Base-by-base conservation (phyloP, 2,329 filamentous ascomycete species). In the Plectosphaerella cucumerina region DNA sequence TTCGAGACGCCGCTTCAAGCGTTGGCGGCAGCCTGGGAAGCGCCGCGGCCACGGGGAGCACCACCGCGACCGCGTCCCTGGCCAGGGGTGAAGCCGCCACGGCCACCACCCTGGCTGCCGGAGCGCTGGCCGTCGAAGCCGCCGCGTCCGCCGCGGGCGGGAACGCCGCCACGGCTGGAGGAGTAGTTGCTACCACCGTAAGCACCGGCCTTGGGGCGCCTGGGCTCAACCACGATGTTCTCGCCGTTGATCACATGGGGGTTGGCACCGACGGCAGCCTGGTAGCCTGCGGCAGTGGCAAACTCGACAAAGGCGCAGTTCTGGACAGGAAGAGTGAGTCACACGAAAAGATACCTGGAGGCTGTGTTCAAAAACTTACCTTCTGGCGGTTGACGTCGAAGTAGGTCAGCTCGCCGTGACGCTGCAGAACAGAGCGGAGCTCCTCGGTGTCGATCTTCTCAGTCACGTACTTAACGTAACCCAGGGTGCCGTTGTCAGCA, bases 281-380 rank as follows among this genome's bases (percentile, higher is more conserved):
- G 82, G 72, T 96, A 97, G 44, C 84, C 90, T 50, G 91, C 84
- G 20, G 83, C 67, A 44, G 86, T 88, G 65, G 85, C 87, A 70
- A 94, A 99, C 69, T 99, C 94, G 53, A 97, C 90, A 65, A 97
- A 97, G 22, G 94, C 94, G 65, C 91, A 97, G 79, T 94, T 97
- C 93, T 96, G 65, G 23, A 39, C 17, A 5, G 17, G 14, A 18
- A 41, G 47, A 12, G 22, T 26, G n/a, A 49, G 21, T 11, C 18
- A 49, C 12, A 22, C 31, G 26, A 45, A 35, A 33, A n/a, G 2
- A 6, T 22, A 3, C 4, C 14, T 18, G 6, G 4, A 42, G 39
- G 39, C n/a, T 5, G n/a, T n/a, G n/a, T n/a, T 9, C 26, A 22
- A 12, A 6, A 50, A 66, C 72, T 54, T 69, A 96, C 92, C 88